Evolutionary conservation across 805 yeast genomes (phyloP).

Genomic region (Starmerella khaoyaiensis): DNA sequence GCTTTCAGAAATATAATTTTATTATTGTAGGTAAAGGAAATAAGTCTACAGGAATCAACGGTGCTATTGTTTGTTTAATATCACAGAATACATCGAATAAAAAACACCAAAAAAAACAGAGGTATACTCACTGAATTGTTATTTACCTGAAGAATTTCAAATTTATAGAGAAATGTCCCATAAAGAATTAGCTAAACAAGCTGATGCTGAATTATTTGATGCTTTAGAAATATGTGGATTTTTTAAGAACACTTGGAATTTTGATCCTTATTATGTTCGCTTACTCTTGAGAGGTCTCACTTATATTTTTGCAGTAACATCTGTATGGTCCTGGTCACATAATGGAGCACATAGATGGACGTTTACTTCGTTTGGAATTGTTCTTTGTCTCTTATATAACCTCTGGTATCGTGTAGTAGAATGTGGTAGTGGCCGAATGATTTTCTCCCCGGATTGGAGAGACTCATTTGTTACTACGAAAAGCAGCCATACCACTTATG

Average conservation of each 20-base stretch:
- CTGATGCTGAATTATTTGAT: conserved; percentile 9
- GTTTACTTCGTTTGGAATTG: conserved; percentile 10
- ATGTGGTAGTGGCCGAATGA: conserved; percentile 15
- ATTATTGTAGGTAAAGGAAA: too few relatives aligned
- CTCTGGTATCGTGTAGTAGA: conserved; percentile 16
- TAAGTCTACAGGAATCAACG: too few relatives aligned
- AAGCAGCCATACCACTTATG: conserved; percentile 13
- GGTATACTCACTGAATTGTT: too few relatives aligned
- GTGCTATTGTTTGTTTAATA: too few relatives aligned
- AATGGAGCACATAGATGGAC: conserved; percentile 12
- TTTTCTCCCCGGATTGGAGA: conserved; percentile 18
- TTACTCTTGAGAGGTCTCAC: conserved; percentile 8
- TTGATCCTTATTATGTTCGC: conserved; percentile 17
- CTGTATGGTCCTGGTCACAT: conserved; percentile 9
- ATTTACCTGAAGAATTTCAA: too few relatives aligned
- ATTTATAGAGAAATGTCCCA: too few relatives aligned
- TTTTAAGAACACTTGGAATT: conserved; percentile 14
- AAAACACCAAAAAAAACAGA: too few relatives aligned
- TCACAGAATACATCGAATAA: too few relatives aligned
- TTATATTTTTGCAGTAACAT: conserved; percentile 2
- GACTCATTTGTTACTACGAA: conserved; percentile 12
- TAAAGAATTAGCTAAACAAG: too few relatives aligned
- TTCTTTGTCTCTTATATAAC: conserved; percentile 5
- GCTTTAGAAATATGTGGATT: conserved; percentile 13
- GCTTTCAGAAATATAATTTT: too few relatives aligned